These are phyloP conservation scores for Prasinococcaceae sp. DNA, from an alignment of 139 green algal genomes.

Conservation along the genomic window DNA sequence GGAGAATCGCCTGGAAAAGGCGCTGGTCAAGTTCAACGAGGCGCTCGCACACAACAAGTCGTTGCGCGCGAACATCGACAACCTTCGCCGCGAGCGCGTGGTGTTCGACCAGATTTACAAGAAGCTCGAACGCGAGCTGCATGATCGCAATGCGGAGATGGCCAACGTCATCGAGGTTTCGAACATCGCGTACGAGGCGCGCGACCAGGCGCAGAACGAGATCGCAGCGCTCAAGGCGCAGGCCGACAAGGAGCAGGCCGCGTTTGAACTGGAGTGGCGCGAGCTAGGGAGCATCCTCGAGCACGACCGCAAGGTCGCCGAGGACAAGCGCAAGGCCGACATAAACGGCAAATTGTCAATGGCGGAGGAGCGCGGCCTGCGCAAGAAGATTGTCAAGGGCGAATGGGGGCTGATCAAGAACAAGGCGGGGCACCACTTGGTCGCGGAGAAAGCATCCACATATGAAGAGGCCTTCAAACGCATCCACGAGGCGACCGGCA, in stretches of 20 bases:
- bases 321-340: slow-evolving; percentile 9
- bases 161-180: slow-evolving; percentile 53
- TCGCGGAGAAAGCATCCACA: slow-evolving; percentile 52
- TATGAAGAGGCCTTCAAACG: slow-evolving; percentile 59
- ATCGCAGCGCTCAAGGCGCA: slow-evolving; percentile 51
- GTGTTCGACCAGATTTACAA: slow-evolving; percentile 70
- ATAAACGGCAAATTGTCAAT: slow-evolving; percentile 26
- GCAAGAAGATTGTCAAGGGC: slow-evolving; percentile 20
- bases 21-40: slow-evolving; percentile 64
- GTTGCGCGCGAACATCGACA: slow-evolving; percentile 66
- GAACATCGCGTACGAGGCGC: slow-evolving; percentile 40
- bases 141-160: slow-evolving; percentile 60
- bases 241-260: slow-evolving; percentile 58
- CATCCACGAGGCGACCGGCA: slow-evolving; percentile 55
- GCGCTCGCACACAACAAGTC: slow-evolving; percentile 54
- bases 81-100: slow-evolving; percentile 61
- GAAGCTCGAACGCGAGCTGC: slow-evolving; percentile 60
- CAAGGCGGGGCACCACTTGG: slow-evolving; percentile 40
- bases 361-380: slow-evolving; percentile 38
- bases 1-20: slow-evolving; percentile 63
- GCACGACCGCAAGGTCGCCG: slow-evolving; percentile 12
- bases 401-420: slow-evolving; percentile 28
- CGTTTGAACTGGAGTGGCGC: slow-evolving; percentile 70
- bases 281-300: slow-evolving; percentile 50
- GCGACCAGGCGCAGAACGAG: slow-evolving; percentile 56